Percentiles rank a stretch among this genome's conserved stretches.
phyloP scores from a whole-genome alignment of 441 rosid genomes.

The Jatropha multifida region DNA sequence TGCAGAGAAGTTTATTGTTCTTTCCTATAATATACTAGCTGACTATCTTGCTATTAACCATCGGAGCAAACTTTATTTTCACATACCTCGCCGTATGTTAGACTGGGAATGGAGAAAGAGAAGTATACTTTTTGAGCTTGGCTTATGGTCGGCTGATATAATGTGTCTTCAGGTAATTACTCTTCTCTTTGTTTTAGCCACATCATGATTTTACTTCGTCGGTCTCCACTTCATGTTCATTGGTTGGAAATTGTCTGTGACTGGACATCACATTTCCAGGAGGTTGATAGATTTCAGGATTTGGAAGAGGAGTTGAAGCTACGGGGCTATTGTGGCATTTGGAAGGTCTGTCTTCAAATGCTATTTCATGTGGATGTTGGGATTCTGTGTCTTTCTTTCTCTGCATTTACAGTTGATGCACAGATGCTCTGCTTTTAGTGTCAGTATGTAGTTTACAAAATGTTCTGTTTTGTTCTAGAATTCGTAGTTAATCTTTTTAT shows the following conservation, averaged over 20 bases:
- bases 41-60: constrained; percentile 85
- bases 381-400: background rate
- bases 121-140: constrained; percentile 74
- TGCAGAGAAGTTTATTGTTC: constrained; percentile 70
- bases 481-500: background rate
- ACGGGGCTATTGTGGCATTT: constrained; percentile 74
- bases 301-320: constrained; percentile 63
- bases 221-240: background rate
- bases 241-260: constrained; percentile 1
- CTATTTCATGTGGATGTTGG: background rate
- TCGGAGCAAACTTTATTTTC: constrained; percentile 73
- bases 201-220: background rate
- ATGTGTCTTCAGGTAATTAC: constrained; percentile 85
- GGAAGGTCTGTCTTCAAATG: constrained; percentile 60
- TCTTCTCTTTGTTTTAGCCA: constrained; percentile 5
- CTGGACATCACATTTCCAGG: constrained; percentile 41
- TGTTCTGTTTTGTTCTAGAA: no score
- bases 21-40: constrained; percentile 90
- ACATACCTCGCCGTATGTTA: constrained; percentile 69
- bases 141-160: constrained; percentile 92
- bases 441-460: no score
- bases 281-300: constrained; percentile 87
- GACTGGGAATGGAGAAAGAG: constrained; percentile 86
- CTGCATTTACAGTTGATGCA: background rate
- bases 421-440: background rate